Conservation (phyloP, 306 rosid genomes). For the Oemleria cerasiformis region DNA sequence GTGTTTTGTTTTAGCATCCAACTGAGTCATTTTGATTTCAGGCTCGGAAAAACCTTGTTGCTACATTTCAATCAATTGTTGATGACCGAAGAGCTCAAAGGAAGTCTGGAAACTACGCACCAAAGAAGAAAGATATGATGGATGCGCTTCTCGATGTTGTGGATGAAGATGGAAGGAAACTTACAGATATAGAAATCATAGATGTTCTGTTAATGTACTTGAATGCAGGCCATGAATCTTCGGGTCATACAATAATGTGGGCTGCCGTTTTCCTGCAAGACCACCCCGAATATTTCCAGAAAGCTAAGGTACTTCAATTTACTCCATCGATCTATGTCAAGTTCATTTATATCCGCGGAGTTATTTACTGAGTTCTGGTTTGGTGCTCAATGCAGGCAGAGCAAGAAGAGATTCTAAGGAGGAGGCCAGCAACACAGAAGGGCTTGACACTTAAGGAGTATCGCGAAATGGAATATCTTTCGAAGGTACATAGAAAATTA, state of each 20-base stretch:
- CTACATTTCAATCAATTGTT: conserved; percentile 60
- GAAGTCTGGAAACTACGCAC: conserved; percentile 1
- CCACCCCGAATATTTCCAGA: conserved; percentile 54
- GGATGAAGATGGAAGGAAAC: conserved; percentile 70
- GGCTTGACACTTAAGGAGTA: conserved; percentile 64
- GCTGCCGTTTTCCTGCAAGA: conserved; percentile 47
- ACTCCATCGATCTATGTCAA: no score
- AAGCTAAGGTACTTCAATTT: conserved; percentile 61
- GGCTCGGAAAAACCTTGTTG: conserved; percentile 73
- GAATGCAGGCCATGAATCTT: conserved; percentile 96
- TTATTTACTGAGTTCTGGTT: neutral
- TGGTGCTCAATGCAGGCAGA: conserved; percentile 47
- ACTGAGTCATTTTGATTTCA: conserved; percentile 20
- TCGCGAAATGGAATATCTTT: conserved; percentile 74
- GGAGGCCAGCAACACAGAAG: conserved; percentile 59
- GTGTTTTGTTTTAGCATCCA: neutral
- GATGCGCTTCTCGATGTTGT: conserved; percentile 71
- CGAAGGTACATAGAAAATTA: conserved; percentile 40
- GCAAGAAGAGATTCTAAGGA: conserved; percentile 64
- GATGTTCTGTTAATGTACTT: conserved; percentile 83
- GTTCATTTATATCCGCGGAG: neutral
- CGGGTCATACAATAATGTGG: conserved; percentile 94
- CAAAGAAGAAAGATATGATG: conserved; percentile 70
- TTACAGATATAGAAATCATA: conserved; percentile 63
- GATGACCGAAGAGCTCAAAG: conserved; percentile 46